Evolutionary conservation across 176 grass and related monocot species (phyloP), one percentile per base, ranked within the genome.

Genomic region (Carex pumila): DNA sequence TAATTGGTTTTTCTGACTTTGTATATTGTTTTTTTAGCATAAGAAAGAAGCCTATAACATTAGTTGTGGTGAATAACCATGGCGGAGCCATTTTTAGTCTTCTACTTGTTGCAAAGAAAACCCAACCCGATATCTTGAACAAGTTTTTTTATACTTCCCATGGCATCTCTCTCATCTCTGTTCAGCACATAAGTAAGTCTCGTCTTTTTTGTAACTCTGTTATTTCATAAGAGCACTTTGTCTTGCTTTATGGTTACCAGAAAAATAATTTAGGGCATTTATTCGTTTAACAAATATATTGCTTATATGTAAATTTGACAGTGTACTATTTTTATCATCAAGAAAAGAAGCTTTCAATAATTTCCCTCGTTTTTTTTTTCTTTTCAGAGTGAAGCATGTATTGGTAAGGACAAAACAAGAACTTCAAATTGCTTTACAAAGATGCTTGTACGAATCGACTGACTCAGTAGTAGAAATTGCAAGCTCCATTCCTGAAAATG

Each of bases 11-110:
- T 69, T 61, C 79, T 63, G 86, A 54, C 7, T 84, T 47, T 66
- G 79, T n/a, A 84, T 79, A 41, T 62, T 84, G 71, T 86, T 91
- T 71, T 60, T 94, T 85, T 87, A 98, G 95, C 85, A 21, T 21
- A 30, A 83, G 15, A 63, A 90, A 92, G 86, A 93, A 98, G 81
- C 90, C 95, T 64, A 89, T 98, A 78, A 98, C 86, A 49, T 69
- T 94, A 83, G 81, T 98, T 87, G 92, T 94, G 76, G 89, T 90
- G 68, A 98, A 98, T 85, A 98, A 98, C 57, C 95, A 98, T 91
- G 95, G 95, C 19, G 95, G 95, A 87, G 95, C 92, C 82, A 98
- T 98, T 83, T 98, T 98, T 83, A 94, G 95, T 80, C 91, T 98
- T 91, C 84, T 98, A 65, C 95, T 92, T 73, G 49, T 98, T 87